Base-by-base conservation (phyloP, 345 rosid species). In the Sisymbrium irio region DNA sequence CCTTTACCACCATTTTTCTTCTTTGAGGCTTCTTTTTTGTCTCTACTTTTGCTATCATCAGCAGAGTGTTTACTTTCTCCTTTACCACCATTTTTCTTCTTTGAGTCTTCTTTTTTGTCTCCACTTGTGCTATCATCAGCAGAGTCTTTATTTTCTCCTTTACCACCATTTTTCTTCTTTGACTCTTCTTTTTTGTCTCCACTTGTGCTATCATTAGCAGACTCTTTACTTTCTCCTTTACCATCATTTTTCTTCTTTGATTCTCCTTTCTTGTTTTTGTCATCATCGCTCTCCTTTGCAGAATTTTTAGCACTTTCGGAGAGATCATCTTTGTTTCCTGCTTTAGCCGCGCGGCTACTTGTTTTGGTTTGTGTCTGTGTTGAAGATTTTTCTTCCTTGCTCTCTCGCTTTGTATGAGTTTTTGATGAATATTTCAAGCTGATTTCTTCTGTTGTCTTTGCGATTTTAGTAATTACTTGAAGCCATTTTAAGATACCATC, bases 401-500 rank as follows among this genome's bases (percentile, higher is more conserved):
- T 49, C 30, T 65, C 44, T 47, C 14, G 28, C 32, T 0, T 33
- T 13, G 57, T 47, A 19, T 65, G 32, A 47, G 9, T 3, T 14
- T 35, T 50, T 33, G 47, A 37, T 50, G 71, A 20, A 67, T 35
- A 54, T 25, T 25, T 17, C 6, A n/a, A 54, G 50, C 13, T 27
- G 27, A 6, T 40, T 67, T 67, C 62, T 27, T 54, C 51, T 18
- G 19, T 30, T 54, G 10, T 27, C 62, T 40, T 67, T 12, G 51
- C 53, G 30, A 67, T 41, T 54, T 13, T 51, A 18, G 62, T 67
- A 15, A 55, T 41, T 2, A 55, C 39, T 7, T 67, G 7, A 39
- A 39, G 27, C 62, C 51, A 67, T 67, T 55, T 39, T 32, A 67
- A 54, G 13, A 67, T 54, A 9, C 62, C 72, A 40, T 54, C 17